These are phyloP conservation scores for Lactarius indigo DNA, from an alignment of 768 basidiomycete genomes.

Conservation along the genomic window DNA sequence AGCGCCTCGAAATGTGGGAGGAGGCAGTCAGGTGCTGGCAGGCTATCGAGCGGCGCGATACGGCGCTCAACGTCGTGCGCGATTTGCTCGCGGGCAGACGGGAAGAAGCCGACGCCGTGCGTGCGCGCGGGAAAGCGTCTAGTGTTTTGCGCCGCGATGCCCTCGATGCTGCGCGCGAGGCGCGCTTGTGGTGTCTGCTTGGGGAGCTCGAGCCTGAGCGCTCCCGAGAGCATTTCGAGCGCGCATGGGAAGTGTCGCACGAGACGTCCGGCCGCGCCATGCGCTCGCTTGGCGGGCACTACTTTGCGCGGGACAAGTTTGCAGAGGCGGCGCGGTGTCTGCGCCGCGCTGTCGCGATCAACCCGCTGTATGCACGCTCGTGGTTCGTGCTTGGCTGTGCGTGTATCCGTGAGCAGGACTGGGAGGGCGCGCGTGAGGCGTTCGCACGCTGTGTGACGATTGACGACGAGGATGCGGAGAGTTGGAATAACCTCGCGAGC, in stretches of 20 bases:
- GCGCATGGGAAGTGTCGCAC: constrained; percentile 79
- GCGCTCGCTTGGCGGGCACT: constrained; percentile 83
- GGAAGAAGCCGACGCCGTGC: constrained; percentile 74
- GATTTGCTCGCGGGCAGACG: constrained; percentile 83
- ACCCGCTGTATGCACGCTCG: constrained; percentile 79
- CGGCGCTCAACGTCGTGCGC: constrained; percentile 74
- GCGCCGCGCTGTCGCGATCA: constrained; percentile 75
- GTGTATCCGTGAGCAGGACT: constrained; percentile 74
- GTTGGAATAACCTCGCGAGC: constrained; percentile 96
- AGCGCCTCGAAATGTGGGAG: constrained; percentile 98
- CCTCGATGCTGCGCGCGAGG: constrained; percentile 68
- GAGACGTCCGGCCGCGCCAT: constrained; percentile 85
- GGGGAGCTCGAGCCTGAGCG: constrained; percentile 83
- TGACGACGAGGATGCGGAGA: constrained; percentile 96
- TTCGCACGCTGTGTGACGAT: constrained; percentile 85
- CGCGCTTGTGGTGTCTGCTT: constrained; percentile 92
- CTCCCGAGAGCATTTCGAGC: constrained; percentile 70
- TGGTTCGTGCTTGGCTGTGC: constrained; percentile 99
- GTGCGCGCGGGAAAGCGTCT: constrained; percentile 44
- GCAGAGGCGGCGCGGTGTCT: constrained; percentile 61
- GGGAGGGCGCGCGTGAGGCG: constrained; percentile 78
- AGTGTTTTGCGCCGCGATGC: constrained; percentile 40
- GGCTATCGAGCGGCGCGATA: constrained; percentile 72
- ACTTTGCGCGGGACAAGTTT: constrained; percentile 69
- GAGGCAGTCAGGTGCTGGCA: constrained; percentile 89